These are phyloP conservation scores for Magnusiomyces clavatus DNA, from an alignment of 1,139 yeast genomes.

Conservation along the genomic window DNA sequence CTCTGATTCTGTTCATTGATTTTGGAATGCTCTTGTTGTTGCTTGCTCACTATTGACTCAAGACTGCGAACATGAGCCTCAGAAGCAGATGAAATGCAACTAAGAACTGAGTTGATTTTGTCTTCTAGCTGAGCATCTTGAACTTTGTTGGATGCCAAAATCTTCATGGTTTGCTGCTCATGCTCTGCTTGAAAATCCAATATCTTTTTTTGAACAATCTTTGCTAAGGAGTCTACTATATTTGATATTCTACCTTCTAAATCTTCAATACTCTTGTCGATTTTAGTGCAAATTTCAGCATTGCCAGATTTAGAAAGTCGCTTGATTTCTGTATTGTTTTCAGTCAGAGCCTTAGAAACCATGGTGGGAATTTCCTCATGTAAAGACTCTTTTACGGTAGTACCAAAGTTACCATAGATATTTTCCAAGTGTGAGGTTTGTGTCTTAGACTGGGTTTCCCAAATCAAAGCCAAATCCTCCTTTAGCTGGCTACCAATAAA, in stretches of 20 bases:
- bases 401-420: neutral
- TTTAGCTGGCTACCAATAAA: too few relatives aligned
- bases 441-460: neutral
- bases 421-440: neutral
- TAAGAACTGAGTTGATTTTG: neutral
- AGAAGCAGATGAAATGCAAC: neutral
- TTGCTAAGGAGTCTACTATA: too few relatives aligned
- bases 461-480: too few relatives aligned
- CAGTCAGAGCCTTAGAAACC: too few relatives aligned
- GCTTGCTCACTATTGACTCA: neutral
- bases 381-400: too few relatives aligned
- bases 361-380: too few relatives aligned
- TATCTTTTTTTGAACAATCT: neutral
- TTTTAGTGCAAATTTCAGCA: neutral
- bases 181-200: too few relatives aligned
- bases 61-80: neutral
- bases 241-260: too few relatives aligned
- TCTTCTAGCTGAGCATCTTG: neutral
- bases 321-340: too few relatives aligned
- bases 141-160: neutral
- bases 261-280: neutral
- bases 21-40: neutral
- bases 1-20: slow-evolving; percentile 1
- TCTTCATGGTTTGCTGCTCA: too few relatives aligned
- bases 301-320: neutral